Evolutionary conservation across 768 basidiomycete species (phyloP).

Genomic region (Suillus brevipes): DNA sequence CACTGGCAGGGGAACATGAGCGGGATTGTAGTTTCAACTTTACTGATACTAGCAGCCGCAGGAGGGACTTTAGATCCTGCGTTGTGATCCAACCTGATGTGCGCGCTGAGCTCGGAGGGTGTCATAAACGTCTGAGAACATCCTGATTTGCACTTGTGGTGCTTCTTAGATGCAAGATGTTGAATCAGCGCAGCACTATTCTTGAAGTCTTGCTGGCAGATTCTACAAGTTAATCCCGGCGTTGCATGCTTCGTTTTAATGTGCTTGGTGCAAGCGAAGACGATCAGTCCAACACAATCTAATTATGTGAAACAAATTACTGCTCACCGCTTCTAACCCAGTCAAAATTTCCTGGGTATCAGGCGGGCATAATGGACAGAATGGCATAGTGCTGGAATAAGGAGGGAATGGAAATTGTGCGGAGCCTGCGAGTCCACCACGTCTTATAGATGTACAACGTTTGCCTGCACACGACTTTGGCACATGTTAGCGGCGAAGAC

Average conservation of each 20-base stretch:
- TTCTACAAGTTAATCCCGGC: neutral
- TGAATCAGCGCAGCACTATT: neutral
- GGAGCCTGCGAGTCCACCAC: neutral
- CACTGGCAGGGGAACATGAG: neutral
- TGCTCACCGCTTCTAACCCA: neutral
- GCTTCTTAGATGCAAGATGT: conserved; percentile 7
- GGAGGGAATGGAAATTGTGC: neutral
- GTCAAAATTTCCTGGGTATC: neutral
- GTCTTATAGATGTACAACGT: conserved; percentile 1
- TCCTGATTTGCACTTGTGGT: conserved; percentile 1
- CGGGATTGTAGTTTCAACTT: neutral
- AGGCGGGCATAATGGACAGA: conserved; percentile 5
- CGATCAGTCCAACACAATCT: neutral
- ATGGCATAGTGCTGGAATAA: conserved; percentile 1
- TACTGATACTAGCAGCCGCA: neutral
- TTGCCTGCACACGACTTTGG: conserved; percentile 1
- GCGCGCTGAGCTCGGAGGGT: conserved; percentile 2
- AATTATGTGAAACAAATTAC: neutral
- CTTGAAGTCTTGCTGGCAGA: conserved; percentile 2
- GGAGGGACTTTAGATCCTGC: neutral
- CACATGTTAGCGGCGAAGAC: conserved; percentile 5
- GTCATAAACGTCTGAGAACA: conserved; percentile 8
- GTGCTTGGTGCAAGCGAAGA: neutral
- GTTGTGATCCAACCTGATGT: neutral
- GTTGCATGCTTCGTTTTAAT: neutral